These are phyloP conservation scores for Paspalum vaginatum DNA, from an alignment of 176 grass and related monocot species.

Conservation along the genomic window DNA sequence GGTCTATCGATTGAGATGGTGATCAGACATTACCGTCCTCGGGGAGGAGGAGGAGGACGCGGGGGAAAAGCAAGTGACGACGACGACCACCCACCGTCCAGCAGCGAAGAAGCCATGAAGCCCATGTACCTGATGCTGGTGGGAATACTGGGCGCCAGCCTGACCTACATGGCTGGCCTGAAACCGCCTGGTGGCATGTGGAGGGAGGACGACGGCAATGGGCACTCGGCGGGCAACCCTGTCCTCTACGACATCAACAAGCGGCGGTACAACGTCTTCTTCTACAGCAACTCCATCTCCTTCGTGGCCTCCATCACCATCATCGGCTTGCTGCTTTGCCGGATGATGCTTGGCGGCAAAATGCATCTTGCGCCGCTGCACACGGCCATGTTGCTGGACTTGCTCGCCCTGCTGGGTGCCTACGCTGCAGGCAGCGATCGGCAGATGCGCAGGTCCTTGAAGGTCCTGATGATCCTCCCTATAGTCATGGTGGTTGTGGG, in stretches of 20 bases:
- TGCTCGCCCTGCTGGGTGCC: constrained; percentile 40
- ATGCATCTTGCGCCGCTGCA: neutral
- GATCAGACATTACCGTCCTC: too few species aligned
- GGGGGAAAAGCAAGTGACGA: too few species aligned
- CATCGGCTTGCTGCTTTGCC: neutral
- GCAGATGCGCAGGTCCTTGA: neutral
- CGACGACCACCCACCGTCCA: too few species aligned
- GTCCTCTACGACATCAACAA: neutral
- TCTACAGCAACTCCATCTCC: neutral
- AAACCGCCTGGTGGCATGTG: too few species aligned
- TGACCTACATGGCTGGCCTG: constrained; percentile 30
- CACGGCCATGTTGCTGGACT: neutral
- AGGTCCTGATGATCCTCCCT: constrained; percentile 23
- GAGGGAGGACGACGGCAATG: too few species aligned
- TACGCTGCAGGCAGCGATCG: constrained; percentile 44
- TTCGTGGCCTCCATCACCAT: constrained; percentile 7
- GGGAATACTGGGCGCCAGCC: neutral
- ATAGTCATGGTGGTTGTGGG: too few species aligned
- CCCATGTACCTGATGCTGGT: neutral
- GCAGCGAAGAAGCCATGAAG: too few species aligned
- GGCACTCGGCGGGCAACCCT: too few species aligned
- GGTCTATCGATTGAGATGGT: too few species aligned
- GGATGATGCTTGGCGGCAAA: neutral
- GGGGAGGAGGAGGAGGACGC: too few species aligned
- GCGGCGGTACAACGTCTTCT: neutral